Conservation (phyloP, 257 asterid species). For the Fraxinus americana region DNA sequence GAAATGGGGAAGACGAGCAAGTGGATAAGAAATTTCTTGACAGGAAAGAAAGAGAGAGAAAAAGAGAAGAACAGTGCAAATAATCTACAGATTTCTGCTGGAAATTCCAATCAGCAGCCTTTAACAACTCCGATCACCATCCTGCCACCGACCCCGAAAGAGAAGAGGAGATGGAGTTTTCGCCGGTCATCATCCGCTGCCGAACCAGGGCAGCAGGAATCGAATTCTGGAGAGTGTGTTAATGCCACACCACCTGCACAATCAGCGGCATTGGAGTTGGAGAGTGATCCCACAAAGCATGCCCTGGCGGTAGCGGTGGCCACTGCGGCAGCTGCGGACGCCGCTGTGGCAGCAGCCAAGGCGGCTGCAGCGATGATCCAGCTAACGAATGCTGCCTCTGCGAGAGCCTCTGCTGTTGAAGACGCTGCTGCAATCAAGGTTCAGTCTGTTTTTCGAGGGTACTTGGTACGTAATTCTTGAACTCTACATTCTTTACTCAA, state of each 20-base stretch:
- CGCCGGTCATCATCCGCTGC: conserved; percentile 78
- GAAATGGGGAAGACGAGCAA: conserved; percentile 83
- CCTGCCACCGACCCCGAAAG: conserved; percentile 67
- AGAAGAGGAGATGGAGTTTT: conserved; percentile 93
- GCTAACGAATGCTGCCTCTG: conserved; percentile 43
- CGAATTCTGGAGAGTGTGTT: conserved; percentile 25
- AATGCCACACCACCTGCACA: not conserved
- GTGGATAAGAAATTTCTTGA: conserved; percentile 74
- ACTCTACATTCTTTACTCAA: not conserved
- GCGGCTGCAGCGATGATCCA: conserved; percentile 76
- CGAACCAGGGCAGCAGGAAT: conserved; percentile 46
- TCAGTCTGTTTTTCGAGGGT: conserved; percentile 74
- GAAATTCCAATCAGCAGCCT: conserved; percentile 26
- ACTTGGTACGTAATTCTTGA: conserved; percentile 53
- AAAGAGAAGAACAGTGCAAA: conserved; percentile 30
- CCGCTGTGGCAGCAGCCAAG: conserved; percentile 70
- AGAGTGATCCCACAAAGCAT: conserved; percentile 48
- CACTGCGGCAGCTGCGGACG: conserved; percentile 72
- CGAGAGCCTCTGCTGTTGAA: conserved; percentile 33
- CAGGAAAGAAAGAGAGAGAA: conserved; percentile 66
- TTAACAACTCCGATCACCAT: conserved; percentile 54
- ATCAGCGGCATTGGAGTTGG: conserved; percentile 28
- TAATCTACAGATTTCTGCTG: conserved; percentile 13
- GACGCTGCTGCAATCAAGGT: conserved; percentile 73
- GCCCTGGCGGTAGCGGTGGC: conserved; percentile 68